Base-by-base conservation (phyloP, 345 rosid genomes). In the Camelina laxa region DNA sequence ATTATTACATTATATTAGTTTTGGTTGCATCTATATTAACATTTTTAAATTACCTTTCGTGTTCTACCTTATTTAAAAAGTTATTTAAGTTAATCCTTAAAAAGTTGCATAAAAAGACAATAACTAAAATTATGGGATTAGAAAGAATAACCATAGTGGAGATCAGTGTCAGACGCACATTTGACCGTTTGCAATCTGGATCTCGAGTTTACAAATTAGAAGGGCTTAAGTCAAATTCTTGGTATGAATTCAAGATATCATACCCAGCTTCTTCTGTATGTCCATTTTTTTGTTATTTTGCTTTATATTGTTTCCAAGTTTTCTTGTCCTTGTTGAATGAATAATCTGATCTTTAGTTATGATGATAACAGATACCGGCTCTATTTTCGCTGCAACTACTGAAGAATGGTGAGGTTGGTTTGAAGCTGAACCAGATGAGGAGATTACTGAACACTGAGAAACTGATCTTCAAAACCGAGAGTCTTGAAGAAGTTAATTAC, bases 221-320 rank as follows among this genome's bases (percentile, higher is more conserved):
- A 60, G 91, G 90, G 60, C 83, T 95, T 27, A 95, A 87, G 76
- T 78, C 97, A 13, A 38, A 72, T 75, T 75, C 87, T 79, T 86
- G 91, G 97, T 92, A 92, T 53, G 96, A 90, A 95, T 93, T 92
- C 88, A 92, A 95, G 99, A 95, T 92, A 80, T 92, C 97, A 12
- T 90, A 89, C 73, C 99, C 99, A 62, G 97, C n/a, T n/a, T n/a
- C 97, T 83, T 92, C 97, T 83, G 97, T 95, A 92, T 81, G 96
- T 90, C 36, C 73, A 59, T 56, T 47, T 59, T 75, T 60, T 53
- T 59, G 13, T 19, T 27, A 27, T 69, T 5, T 31, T 60, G 51
- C 8, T 72, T 41, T 7, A 30, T 27, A 0, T 27, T 60, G 14
- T 54, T 67, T 42, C 16, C 41, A 24, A 4, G 30, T 76, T 78